phyloP scores from a whole-genome alignment of 345 rosid species.

The Geranium brycei region DNA sequence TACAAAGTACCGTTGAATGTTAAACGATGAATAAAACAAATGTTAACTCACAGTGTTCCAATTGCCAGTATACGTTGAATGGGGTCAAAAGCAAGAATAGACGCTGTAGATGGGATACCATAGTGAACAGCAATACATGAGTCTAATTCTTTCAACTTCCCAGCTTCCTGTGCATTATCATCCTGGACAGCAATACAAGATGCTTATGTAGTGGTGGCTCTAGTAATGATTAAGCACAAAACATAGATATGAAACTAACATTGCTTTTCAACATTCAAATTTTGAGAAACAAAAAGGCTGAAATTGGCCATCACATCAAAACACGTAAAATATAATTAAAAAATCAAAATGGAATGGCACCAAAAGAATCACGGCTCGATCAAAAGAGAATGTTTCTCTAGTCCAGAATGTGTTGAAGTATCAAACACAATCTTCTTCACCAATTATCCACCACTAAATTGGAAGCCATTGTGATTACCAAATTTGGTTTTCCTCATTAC shows the following conservation, averaged over 20 bases:
- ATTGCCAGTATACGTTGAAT: constrained; percentile 67
- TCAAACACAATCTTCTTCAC: no score
- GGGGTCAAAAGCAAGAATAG: constrained; percentile 67
- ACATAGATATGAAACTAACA: not conserved
- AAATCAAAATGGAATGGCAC: not conserved
- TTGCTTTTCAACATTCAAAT: not conserved
- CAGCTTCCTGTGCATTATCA: constrained; percentile 18
- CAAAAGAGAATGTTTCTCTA: not conserved
- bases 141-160: constrained; percentile 32
- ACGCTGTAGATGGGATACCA: constrained; percentile 74
- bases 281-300: not conserved
- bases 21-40: not conserved
- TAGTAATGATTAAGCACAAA: no score
- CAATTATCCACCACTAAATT: no score
- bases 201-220: no score
- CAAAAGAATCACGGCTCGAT: not conserved
- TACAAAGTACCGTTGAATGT: not conserved
- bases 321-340: no score
- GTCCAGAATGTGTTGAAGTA: no score
- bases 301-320: not conserved
- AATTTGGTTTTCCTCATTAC: no score
- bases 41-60: constrained; percentile 57
- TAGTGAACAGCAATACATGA: constrained; percentile 46
- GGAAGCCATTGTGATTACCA: no score
- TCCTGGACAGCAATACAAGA: constrained; percentile 3